Evolutionary conservation across 23 red algal species (phyloP).

Genomic region (Gracilaria vermiculophylla): DNA sequence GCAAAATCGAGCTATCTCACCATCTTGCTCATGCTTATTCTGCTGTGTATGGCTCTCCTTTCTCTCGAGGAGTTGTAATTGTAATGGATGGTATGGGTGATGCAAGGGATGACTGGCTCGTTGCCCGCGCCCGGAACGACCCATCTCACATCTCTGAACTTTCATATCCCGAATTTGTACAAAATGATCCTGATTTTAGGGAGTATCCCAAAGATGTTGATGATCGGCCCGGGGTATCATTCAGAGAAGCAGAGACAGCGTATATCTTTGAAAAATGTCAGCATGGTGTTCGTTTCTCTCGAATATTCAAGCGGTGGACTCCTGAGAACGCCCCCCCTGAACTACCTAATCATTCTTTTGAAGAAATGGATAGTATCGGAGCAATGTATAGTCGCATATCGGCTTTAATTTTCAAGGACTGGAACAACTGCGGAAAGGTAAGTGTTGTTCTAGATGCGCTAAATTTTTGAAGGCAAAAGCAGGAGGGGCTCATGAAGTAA

Average conservation of each 20-base stretch:
- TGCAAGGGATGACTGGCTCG: constrained; percentile 32
- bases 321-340: constrained; percentile 69
- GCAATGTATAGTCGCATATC: constrained; percentile 84
- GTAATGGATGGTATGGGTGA: constrained; percentile 99
- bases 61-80: constrained; percentile 62
- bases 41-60: constrained; percentile 12
- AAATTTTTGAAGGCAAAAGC: background rate
- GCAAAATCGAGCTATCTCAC: constrained; percentile 81
- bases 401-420: constrained; percentile 86
- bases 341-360: constrained; percentile 88
- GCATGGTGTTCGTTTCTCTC: constrained; percentile 10
- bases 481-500: background rate
- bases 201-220: constrained; percentile 50
- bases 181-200: constrained; percentile 26
- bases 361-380: constrained; percentile 87
- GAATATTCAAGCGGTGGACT: constrained; percentile 85
- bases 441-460: background rate
- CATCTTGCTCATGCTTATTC: constrained; percentile 85
- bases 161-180: background rate
- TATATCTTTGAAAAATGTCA: constrained; percentile 43
- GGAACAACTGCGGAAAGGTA: constrained; percentile 96
- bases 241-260: constrained; percentile 69
- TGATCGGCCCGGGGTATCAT: constrained; percentile 31
- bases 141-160: constrained; percentile 26
- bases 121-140: background rate